phyloP scores from a whole-genome alignment of 75 land plant genomes.

The Sequoiadendron giganteum region DNA sequence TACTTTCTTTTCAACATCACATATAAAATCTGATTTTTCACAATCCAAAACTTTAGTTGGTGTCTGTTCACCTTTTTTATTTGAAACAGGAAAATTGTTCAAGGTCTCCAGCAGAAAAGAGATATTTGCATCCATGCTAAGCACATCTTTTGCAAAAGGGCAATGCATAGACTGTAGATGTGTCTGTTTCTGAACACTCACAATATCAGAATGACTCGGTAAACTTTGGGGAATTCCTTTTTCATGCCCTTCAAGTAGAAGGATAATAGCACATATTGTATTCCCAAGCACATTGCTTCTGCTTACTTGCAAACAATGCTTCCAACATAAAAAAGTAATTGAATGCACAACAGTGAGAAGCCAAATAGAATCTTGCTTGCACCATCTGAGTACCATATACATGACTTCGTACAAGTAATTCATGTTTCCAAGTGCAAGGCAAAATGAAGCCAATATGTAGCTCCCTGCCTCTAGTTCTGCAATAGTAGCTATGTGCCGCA shows the following conservation, averaged over 20 bases:
- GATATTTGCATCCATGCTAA: conserved; percentile 24
- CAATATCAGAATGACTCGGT: background rate
- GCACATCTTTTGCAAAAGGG: conserved; percentile 40
- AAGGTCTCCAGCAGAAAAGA: conserved; percentile 27
- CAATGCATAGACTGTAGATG: conserved; percentile 30
- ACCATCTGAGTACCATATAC: conserved; percentile 28
- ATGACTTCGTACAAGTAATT: conserved; percentile 33
- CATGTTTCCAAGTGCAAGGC: conserved; percentile 17
- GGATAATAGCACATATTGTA: conserved; percentile 32
- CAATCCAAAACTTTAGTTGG: background rate
- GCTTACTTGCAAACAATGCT: conserved; percentile 15
- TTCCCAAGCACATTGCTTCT: conserved; percentile 15
- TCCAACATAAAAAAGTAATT: conserved; percentile 41
- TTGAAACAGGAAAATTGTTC: conserved; percentile 1
- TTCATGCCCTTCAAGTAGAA: conserved; percentile 24
- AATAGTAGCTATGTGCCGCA: conserved; percentile 17
- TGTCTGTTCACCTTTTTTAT: background rate
- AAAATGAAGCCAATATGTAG: conserved; percentile 45
- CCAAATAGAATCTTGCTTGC: conserved; percentile 18
- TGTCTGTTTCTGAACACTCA: background rate
- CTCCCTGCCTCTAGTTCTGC: conserved; percentile 34
- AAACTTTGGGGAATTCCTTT: background rate
- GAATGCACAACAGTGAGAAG: conserved; percentile 36
- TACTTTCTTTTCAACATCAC: background rate
- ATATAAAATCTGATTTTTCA: background rate